phyloP scores from a whole-genome alignment of 116 monocot species.

The Zostera marina region DNA sequence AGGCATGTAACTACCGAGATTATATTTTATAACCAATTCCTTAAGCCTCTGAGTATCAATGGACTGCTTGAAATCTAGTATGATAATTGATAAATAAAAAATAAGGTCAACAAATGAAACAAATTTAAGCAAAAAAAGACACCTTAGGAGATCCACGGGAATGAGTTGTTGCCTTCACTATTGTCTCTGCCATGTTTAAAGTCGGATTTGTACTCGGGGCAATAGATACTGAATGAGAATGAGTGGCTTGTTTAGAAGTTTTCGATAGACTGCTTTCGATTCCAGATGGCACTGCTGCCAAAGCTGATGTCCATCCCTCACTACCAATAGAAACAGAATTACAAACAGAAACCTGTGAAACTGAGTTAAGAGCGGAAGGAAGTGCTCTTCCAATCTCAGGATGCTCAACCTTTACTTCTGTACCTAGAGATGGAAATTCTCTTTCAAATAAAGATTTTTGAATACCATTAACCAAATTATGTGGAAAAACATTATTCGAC shows the following conservation, averaged over 20 bases:
- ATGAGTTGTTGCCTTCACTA: too few relatives aligned
- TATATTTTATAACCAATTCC: constrained; percentile 37
- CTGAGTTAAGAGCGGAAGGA: constrained; percentile 31
- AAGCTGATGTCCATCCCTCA: constrained; percentile 56
- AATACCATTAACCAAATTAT: constrained; percentile 9
- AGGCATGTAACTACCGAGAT: constrained; percentile 44
- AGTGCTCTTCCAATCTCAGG: constrained; percentile 28
- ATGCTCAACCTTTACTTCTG: constrained; percentile 43
- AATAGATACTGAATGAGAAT: too few relatives aligned
- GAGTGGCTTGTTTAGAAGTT: constrained; percentile 6
- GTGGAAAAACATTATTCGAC: constrained; percentile 8
- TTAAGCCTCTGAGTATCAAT: constrained; percentile 44
- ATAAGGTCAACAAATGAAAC: not conserved
- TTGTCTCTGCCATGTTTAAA: too few relatives aligned
- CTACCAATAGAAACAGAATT: constrained; percentile 18
- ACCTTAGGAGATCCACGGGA: too few relatives aligned
- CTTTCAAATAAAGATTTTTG: constrained; percentile 39
- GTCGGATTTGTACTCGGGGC: too few relatives aligned
- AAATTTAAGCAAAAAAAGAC: not conserved
- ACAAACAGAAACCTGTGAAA: constrained; percentile 26
- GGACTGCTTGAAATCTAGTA: constrained; percentile 27
- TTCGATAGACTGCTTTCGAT: constrained; percentile 11
- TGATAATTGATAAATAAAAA: not conserved
- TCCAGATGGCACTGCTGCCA: constrained; percentile 48
- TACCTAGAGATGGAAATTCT: constrained; percentile 62